Conservation (phyloP, 345 rosid genomes). For the Lepidium didymum region DNA sequence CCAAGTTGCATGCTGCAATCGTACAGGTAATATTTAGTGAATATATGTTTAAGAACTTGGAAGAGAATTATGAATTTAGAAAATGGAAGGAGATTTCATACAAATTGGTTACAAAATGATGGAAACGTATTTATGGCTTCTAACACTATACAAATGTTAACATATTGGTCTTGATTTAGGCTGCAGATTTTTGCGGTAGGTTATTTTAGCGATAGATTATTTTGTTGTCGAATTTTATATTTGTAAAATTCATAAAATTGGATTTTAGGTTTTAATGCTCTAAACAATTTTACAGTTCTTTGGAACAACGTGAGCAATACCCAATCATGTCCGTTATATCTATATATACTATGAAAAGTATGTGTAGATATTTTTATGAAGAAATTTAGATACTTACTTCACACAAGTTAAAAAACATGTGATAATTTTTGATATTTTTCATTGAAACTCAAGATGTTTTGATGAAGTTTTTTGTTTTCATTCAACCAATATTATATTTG, state of each 20-base stretch:
- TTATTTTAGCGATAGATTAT: too few species aligned
- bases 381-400: too few species aligned
- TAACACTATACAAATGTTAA: not conserved
- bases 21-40: slow-evolving; percentile 43
- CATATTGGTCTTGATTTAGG: not conserved
- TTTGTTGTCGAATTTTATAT: too few species aligned
- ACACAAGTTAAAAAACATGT: not conserved
- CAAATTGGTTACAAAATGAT: not conserved
- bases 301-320: too few species aligned
- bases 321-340: too few species aligned
- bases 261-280: too few species aligned
- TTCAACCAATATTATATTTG: not conserved
- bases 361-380: not conserved
- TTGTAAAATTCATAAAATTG: too few species aligned
- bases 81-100: not conserved
- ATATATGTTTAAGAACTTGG: not conserved
- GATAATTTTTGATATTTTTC: not conserved
- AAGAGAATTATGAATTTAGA: not conserved
- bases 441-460: not conserved
- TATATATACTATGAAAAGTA: not conserved
- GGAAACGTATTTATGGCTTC: not conserved
- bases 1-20: slow-evolving; percentile 57
- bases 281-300: too few species aligned
- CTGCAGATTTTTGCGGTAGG: too few species aligned
- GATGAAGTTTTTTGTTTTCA: not conserved